These are phyloP conservation scores for Mycena chlorophos DNA, from an alignment of 768 basidiomycete species.

Conservation along the genomic window DNA sequence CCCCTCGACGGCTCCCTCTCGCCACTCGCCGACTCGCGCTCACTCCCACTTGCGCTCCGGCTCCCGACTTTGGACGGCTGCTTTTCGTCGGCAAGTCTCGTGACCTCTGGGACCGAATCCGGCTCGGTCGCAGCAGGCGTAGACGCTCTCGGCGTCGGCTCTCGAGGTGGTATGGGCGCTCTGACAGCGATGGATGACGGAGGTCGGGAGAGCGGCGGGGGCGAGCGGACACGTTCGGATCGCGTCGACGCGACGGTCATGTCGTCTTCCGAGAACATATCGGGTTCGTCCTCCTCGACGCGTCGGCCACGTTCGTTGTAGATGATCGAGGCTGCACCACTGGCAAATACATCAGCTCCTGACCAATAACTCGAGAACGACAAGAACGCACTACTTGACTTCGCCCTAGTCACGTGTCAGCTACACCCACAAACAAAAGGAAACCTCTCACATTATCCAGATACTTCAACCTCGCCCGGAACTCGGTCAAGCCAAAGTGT, in stretches of 20 bases:
- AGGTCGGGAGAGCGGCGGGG: conserved; percentile 52
- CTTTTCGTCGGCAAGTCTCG: conserved; percentile 17
- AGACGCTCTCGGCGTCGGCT: conserved; percentile 13
- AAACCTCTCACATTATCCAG: conserved; percentile 62
- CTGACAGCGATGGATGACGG: conserved; percentile 27
- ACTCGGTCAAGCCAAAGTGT: conserved; percentile 81
- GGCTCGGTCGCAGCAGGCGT: neutral
- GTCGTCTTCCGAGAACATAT: conserved; percentile 67
- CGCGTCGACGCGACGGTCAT: conserved; percentile 40
- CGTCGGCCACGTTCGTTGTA: conserved; percentile 80
- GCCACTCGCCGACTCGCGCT: conserved; percentile 1
- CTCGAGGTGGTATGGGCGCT: conserved; percentile 27
- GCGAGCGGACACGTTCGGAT: conserved; percentile 41
- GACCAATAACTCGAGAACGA: neutral
- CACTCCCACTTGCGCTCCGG: neutral
- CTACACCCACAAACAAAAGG: neutral
- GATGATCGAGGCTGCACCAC: conserved; percentile 78
- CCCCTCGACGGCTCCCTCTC: conserved; percentile 23
- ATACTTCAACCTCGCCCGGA: conserved; percentile 82
- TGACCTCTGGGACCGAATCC: conserved; percentile 15
- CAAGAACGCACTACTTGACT: conserved; percentile 63
- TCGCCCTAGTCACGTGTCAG: conserved; percentile 46
- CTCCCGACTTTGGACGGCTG: neutral
- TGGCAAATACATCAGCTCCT: conserved; percentile 28
- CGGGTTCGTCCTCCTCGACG: conserved; percentile 71